Base-by-base conservation (phyloP, 768 basidiomycete genomes). In the Mycena sanguinolenta region DNA sequence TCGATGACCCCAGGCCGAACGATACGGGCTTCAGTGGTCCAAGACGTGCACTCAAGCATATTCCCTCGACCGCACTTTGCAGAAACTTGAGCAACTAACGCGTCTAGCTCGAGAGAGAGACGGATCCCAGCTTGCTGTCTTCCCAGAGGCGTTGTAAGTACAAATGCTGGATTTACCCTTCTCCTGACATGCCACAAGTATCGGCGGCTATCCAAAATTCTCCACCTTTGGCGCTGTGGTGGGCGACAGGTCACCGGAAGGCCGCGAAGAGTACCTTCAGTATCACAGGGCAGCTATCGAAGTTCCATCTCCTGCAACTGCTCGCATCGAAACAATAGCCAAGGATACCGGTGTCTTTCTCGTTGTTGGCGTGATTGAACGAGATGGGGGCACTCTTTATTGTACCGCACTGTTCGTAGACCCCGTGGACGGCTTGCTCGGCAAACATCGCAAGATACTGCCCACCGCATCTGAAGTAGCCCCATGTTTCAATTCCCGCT, bases 401-500 rank as follows among this genome's bases (percentile, higher is more conserved):
- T 92, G 91, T 77, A 88, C 89, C 0, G 86, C 77, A 12, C 80
- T 90, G 23, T 90, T 90, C 76, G 83, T 90, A 27, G 84, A 88
- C 72, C 88, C 90, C 0, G 68, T 72, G 21, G 72, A 83, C 50
- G 90, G 90, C 2, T 82, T 85, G 30, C 75, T 91, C n/a, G 89
- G 82, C 42, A 90, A 90, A 75, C 89, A 91, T 75, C 84, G 91
- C 19, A 92, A 92, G 79, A 74, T 92, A 27, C 80, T 89, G 73
- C 91, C 91, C 3, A 92, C 91, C 10, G 91, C 82, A 0, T 71
- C 81, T 59, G 91, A 92, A 50, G 70, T 63, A 8, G 53, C 30
- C 28, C 2, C 36, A 4, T 9, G 13, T 14, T 46, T 27, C 6
- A 14, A 59, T 57, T 19, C 21, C 10, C 23, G 10, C 21, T 54